Percentiles rank a stretch among this genome's conserved stretches.
phyloP scores from a whole-genome alignment of 345 rosid genomes.

The Acer campestre region DNA sequence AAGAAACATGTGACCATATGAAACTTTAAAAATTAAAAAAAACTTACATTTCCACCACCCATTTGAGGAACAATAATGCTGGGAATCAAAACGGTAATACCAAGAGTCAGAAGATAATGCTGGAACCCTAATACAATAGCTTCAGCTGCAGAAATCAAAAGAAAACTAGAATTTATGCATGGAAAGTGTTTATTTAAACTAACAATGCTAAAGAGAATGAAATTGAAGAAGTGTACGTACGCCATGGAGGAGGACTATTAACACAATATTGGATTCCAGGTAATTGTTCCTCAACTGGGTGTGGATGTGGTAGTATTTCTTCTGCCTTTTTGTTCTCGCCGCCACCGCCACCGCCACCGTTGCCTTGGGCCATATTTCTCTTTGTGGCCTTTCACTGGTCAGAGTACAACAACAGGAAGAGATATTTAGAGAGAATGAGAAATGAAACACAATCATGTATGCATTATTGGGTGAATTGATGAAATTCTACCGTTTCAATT shows the following conservation, averaged over 20 bases:
- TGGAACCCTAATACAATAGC: slow-evolving; percentile 60
- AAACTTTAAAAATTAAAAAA: background rate
- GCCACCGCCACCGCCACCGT: slow-evolving; percentile 23
- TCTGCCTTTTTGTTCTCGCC: slow-evolving; percentile 34
- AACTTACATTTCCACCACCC: slow-evolving; percentile 72
- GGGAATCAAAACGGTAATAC: slow-evolving; percentile 65
- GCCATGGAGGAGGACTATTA: slow-evolving; percentile 82
- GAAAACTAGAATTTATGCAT: background rate
- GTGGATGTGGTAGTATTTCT: slow-evolving; percentile 56
- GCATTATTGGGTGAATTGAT: background rate
- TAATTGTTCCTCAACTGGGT: slow-evolving; percentile 63
- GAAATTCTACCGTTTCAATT: background rate
- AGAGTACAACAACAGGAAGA: background rate
- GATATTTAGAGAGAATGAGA: background rate
- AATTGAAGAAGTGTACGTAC: slow-evolving; percentile 32
- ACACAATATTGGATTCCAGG: slow-evolving; percentile 68
- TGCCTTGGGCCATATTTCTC: slow-evolving; percentile 1
- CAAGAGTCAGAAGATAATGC: slow-evolving; percentile 64
- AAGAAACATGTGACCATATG: background rate
- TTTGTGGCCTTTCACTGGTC: background rate
- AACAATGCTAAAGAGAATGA: background rate
- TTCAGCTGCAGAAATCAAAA: slow-evolving; percentile 50
- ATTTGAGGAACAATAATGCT: slow-evolving; percentile 68
- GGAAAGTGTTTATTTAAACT: background rate
- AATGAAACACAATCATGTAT: background rate